A percentile compares a stretch with the other conserved stretches of the same genome.
phyloP scores from a whole-genome alignment of 1,284 basidiomycete species.

The Inonotus hispidus region DNA sequence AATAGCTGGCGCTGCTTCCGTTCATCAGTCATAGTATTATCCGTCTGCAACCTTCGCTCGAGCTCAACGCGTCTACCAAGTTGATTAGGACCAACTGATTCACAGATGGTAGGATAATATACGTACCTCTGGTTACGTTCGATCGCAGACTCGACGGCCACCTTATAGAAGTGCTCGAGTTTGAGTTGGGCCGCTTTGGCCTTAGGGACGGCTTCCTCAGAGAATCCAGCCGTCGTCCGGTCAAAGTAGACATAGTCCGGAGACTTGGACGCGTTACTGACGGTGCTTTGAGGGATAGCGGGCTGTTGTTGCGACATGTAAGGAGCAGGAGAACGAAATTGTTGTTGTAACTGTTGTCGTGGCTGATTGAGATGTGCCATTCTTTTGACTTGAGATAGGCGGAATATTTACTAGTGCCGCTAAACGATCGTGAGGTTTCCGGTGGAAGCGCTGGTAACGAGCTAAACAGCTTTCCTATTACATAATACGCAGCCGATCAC shows the following conservation, averaged over 20 bases:
- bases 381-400: neutral
- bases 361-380: constrained; percentile 19
- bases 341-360: constrained; percentile 13
- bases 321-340: constrained; percentile 11
- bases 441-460: neutral
- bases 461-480: neutral
- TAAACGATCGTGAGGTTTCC: neutral
- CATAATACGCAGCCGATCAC: neutral
- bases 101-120: constrained; percentile 1
- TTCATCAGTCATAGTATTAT: constrained; percentile 71
- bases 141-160: constrained; percentile 84
- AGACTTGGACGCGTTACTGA: constrained; percentile 30
- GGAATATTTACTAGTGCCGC: constrained; percentile 6
- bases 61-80: constrained; percentile 78
- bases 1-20: constrained; percentile 88
- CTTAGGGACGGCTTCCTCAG: constrained; percentile 84
- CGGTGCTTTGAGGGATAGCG: constrained; percentile 15
- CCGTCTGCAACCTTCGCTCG: constrained; percentile 79
- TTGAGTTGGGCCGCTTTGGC: constrained; percentile 96
- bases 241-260: constrained; percentile 96
- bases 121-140: constrained; percentile 62
- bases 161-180: constrained; percentile 97
- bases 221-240: constrained; percentile 78
- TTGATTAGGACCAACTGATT: constrained; percentile 18
- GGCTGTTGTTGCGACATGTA: constrained; percentile 25